Conservation (phyloP, 305 asterid genomes). For the Solanum hybrid region DNA sequence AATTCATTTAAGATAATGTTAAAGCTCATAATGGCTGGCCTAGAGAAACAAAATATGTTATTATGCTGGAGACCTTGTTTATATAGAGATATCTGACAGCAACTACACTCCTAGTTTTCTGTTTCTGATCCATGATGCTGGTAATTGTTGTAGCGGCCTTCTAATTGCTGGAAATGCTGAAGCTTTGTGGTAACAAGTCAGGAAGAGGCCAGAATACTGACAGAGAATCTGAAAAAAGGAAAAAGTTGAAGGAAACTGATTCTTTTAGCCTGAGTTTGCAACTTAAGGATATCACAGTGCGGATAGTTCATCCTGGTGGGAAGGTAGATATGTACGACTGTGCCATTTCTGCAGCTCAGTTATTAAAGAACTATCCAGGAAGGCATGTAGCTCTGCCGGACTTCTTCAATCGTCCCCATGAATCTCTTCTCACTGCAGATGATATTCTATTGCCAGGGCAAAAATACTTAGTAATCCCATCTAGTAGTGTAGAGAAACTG, state of each 20-base stretch:
- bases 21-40: constrained; percentile 12
- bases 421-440: constrained; percentile 40
- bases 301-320: constrained; percentile 65
- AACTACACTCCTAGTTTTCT: not conserved
- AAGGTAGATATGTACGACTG: constrained; percentile 39
- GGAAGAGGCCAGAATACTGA: constrained; percentile 14
- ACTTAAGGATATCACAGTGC: constrained; percentile 33
- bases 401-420: constrained; percentile 44
- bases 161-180: constrained; percentile 25
- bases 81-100: not conserved
- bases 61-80: not conserved
- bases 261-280: constrained; percentile 27
- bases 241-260: constrained; percentile 7
- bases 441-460: constrained; percentile 47
- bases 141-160: constrained; percentile 2
- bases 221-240: constrained; percentile 11
- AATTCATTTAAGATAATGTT: constrained; percentile 13
- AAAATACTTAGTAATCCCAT: constrained; percentile 45
- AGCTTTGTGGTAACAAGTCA: constrained; percentile 34
- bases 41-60: not conserved
- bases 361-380: constrained; percentile 54
- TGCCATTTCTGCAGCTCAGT: constrained; percentile 37
- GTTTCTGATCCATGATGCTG: constrained; percentile 11
- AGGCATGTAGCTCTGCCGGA: constrained; percentile 47
- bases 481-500: constrained; percentile 34